These are phyloP conservation scores for Pichia occidentalis DNA, from an alignment of 805 yeast species.

Conservation along the genomic window DNA sequence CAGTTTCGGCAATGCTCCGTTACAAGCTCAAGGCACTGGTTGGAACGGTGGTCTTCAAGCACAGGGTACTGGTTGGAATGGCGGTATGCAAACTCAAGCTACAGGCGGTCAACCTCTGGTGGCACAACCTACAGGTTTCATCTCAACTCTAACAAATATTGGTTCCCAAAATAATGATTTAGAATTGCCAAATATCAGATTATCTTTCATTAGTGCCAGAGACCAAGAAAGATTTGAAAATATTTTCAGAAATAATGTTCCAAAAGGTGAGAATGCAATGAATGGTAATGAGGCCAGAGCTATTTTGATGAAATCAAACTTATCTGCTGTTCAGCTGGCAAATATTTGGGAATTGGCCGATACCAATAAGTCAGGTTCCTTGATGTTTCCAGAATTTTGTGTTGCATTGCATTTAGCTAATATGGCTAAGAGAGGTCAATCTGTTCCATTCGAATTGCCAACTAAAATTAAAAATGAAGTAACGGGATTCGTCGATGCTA, in stretches of 20 bases:
- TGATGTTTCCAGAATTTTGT: conserved; percentile 91
- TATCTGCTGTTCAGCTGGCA: conserved; percentile 68
- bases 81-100: conserved; percentile 15
- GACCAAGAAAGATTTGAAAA: conserved; percentile 87
- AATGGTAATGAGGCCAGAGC: conserved; percentile 71
- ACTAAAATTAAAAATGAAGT: conserved; percentile 75
- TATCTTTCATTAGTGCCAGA: conserved; percentile 75
- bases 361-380: conserved; percentile 74
- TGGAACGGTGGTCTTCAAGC: conserved; percentile 21
- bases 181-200: conserved; percentile 67
- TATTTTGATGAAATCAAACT: conserved; percentile 71
- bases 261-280: conserved; percentile 60
- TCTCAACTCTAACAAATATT: conserved; percentile 23
- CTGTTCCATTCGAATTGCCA: conserved; percentile 69
- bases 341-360: conserved; percentile 92
- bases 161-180: conserved; percentile 39
- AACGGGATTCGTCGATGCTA: conserved; percentile 81
- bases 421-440: conserved; percentile 67
- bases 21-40: conserved; percentile 39
- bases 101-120: conserved; percentile 24
- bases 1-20: conserved; percentile 30
- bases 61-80: conserved; percentile 16
- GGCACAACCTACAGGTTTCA: conserved; percentile 43
- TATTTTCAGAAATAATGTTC: conserved; percentile 73
- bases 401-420: conserved; percentile 84